These are phyloP conservation scores for Psilocybe azurescens DNA, from an alignment of 768 basidiomycete species.

Conservation along the genomic window DNA sequence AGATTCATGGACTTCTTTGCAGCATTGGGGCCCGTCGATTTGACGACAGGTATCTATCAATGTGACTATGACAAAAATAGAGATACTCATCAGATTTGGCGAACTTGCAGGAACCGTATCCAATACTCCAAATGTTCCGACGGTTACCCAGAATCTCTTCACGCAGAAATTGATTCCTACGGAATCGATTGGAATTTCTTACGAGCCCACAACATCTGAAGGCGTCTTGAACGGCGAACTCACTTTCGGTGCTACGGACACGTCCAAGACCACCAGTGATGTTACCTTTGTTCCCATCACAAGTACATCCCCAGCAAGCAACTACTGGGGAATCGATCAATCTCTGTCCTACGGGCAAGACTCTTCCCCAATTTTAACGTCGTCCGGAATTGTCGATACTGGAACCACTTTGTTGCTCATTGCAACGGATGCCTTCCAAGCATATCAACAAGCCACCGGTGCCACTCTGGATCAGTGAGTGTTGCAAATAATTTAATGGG, in stretches of 20 bases:
- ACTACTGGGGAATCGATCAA: conserved; percentile 62
- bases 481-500: too few species aligned
- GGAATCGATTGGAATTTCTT: conserved; percentile 57
- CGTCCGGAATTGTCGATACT: conserved; percentile 57
- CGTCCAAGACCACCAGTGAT: conserved; percentile 29
- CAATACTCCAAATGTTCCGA: conserved; percentile 45
- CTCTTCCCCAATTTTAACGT: conserved; percentile 37
- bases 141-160: conserved; percentile 64
- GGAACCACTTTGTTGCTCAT: conserved; percentile 59
- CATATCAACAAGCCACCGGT: conserved; percentile 58
- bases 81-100: too few species aligned
- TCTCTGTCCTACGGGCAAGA: conserved; percentile 45
- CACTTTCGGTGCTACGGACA: conserved; percentile 58
- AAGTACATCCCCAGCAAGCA: conserved; percentile 41
- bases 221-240: conserved; percentile 55
- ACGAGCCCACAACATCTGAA: conserved; percentile 47
- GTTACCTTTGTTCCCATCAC: conserved; percentile 44
- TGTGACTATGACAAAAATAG: background rate
- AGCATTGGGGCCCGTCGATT: conserved; percentile 27
- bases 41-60: conserved; percentile 16
- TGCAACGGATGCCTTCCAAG: conserved; percentile 62
- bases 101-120: conserved; percentile 40
- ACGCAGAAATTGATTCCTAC: conserved; percentile 48
- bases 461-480: conserved; percentile 54
- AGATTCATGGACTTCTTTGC: background rate